Evolutionary conservation across 805 yeast genomes (phyloP).

Genomic region (Spathaspora hagerdaliae): DNA sequence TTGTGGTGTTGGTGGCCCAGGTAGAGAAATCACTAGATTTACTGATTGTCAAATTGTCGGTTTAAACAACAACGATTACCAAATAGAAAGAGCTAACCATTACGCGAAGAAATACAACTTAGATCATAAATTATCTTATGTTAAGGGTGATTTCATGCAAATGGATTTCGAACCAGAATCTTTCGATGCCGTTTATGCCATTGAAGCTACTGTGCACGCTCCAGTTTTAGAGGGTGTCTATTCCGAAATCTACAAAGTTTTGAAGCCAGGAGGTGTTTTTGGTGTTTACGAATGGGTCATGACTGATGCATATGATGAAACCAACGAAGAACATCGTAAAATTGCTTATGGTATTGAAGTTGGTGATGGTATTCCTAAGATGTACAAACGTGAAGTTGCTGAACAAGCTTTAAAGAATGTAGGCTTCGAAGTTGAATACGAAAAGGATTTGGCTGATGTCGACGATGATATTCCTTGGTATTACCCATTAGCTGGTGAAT

Average conservation of each 20-base stretch:
- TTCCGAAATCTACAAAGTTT: constrained; percentile 86
- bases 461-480: constrained; percentile 94
- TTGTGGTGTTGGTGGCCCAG: constrained; percentile 99
- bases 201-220: constrained; percentile 98
- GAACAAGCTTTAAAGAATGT: constrained; percentile 78
- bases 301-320: constrained; percentile 90
- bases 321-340: constrained; percentile 83
- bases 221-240: constrained; percentile 95
- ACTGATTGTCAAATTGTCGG: constrained; percentile 86
- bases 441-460: constrained; percentile 77
- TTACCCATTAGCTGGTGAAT: constrained; percentile 93
- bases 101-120: constrained; percentile 67
- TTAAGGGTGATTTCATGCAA: constrained; percentile 98
- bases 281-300: constrained; percentile 99
- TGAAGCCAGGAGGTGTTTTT: constrained; percentile 96
- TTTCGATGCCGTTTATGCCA: constrained; percentile 96
- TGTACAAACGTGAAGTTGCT: constrained; percentile 85
- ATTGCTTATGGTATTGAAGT: constrained; percentile 96
- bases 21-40: constrained; percentile 90
- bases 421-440: constrained; percentile 78
- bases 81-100: constrained; percentile 84
- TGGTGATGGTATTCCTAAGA: constrained; percentile 98
- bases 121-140: constrained; percentile 72
- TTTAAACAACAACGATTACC: constrained; percentile 94
- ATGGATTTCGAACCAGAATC: constrained; percentile 90